Base-by-base conservation (phyloP, 202 grass and related monocot genomes). In the Panicum hallii region DNA sequence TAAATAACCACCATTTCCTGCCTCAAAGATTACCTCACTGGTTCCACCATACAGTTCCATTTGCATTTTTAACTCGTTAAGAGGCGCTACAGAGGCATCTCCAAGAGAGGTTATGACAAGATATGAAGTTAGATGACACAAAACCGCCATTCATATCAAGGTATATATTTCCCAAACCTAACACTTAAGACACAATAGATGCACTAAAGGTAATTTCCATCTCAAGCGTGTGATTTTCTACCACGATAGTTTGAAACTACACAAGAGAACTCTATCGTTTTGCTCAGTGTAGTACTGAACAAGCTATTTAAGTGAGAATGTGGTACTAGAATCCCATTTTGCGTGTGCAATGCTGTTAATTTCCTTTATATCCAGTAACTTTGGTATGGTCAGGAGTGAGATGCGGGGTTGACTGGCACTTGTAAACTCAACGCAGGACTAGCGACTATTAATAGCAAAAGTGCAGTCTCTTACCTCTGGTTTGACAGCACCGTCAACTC, bases 391-490 rank as follows among this genome's bases (percentile, higher is more conserved):
- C 2, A 43, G 71, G 71, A 41, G 28, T 42, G 65, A 73, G 26
- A 9, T 34, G 1, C 1, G 15, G 73, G 56, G 10, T 63, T 63
- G 44, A 70, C 16, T 84, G 23, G 49, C 50, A 66, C 43, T 61
- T 78, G 65, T 54, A 45, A 66, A 61, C 11, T 26, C 42, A 58
- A 78, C 11, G 79, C 73, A 87, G 23, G 79, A 63, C 11, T 34
- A 58, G 22, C 52, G 34, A 61, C 80, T 90, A 90, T 71, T 49
- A 77, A 84, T 84, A 84, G 77, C 15, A 71, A 72, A 16, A 6
- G 55, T 0, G 13, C 45, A 70, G 3, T 54, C 9, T n/a, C 32
- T 74, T 86, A 95, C 94, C 89, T 97, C 87, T 75, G 82, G 87
- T 74, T 90, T 93, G 64, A 76, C 74, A 1, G 84, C 63, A 44